Conservation (phyloP, 805 yeast species). For the Debaryomyces prosopidis region DNA sequence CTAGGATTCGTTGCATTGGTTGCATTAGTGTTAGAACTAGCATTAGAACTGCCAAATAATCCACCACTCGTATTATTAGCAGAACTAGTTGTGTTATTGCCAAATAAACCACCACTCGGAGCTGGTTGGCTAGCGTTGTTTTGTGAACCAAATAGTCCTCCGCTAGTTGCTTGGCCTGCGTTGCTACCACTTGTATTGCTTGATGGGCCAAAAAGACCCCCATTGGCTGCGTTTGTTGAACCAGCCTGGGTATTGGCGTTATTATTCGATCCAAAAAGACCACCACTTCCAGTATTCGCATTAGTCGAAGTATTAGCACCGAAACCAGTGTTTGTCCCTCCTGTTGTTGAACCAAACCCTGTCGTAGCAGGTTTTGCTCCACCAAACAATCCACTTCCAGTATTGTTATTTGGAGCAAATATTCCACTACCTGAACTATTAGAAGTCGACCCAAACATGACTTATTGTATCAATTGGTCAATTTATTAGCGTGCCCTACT, state of each 20-base stretch:
- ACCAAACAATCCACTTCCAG: constrained; percentile 16
- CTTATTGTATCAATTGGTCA: background rate
- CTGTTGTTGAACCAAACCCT: background rate
- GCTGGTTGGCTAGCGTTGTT: background rate
- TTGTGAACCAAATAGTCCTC: constrained; percentile 8
- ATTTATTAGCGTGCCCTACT: background rate
- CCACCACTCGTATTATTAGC: constrained; percentile 14
- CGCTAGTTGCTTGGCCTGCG: background rate
- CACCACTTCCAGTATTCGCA: constrained; percentile 11
- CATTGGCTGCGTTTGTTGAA: background rate
- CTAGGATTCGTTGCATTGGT: background rate
- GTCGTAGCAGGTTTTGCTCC: constrained; percentile 8
- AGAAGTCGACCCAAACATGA: constrained; percentile 8
- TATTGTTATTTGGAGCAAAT: constrained; percentile 4
- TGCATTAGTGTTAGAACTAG: too few species aligned
- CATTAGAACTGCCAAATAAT: constrained; percentile 16
- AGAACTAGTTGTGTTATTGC: constrained; percentile 3
- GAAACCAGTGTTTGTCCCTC: constrained; percentile 1
- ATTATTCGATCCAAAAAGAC: constrained; percentile 18
- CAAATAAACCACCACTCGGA: constrained; percentile 9
- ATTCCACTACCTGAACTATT: constrained; percentile 7
- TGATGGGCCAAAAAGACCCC: constrained; percentile 6
- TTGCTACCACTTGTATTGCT: background rate
- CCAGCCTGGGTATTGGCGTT: background rate
- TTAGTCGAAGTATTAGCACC: constrained; percentile 1